phyloP scores from a whole-genome alignment of 1,139 yeast species.

The Candida sp. region DNA sequence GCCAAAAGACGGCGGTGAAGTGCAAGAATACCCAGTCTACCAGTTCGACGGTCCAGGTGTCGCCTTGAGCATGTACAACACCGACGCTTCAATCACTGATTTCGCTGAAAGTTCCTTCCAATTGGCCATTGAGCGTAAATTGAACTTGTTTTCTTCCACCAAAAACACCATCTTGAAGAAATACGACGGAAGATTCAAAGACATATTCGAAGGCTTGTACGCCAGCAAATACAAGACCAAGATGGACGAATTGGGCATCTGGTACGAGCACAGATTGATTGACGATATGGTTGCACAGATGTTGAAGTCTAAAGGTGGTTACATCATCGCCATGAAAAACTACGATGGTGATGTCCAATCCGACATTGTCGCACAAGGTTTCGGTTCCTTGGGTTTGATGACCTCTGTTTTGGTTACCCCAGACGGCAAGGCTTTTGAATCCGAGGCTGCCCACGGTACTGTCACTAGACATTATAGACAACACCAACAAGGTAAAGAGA shows the following conservation, averaged over 20 bases:
- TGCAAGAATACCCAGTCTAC: constrained; percentile 64
- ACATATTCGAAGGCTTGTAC: constrained; percentile 84
- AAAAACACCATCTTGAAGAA: constrained; percentile 93
- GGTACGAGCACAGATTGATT: constrained; percentile 96
- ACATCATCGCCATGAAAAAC: constrained; percentile 93
- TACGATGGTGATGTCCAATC: constrained; percentile 98
- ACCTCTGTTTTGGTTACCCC: constrained; percentile 94
- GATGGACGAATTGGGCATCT: constrained; percentile 80
- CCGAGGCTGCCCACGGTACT: constrained; percentile 98
- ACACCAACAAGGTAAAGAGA: constrained; percentile 94
- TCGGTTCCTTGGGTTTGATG: constrained; percentile 96
- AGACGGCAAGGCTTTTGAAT: constrained; percentile 94
- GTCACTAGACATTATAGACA: constrained; percentile 97
- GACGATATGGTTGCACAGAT: constrained; percentile 99
- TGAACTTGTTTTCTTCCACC: constrained; percentile 86
- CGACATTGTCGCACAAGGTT: constrained; percentile 97
- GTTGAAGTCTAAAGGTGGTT: constrained; percentile 96
- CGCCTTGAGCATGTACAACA: constrained; percentile 93
- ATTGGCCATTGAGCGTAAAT: constrained; percentile 76
- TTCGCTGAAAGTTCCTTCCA: constrained; percentile 94
- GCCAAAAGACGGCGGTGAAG: constrained; percentile 69
- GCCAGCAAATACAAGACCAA: constrained; percentile 67
- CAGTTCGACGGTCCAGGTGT: constrained; percentile 83
- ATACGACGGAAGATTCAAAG: constrained; percentile 96
- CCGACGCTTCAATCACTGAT: constrained; percentile 86